phyloP scores from a whole-genome alignment of 371 early-diverging fungal genomes.

The Coemansia sp. region DNA sequence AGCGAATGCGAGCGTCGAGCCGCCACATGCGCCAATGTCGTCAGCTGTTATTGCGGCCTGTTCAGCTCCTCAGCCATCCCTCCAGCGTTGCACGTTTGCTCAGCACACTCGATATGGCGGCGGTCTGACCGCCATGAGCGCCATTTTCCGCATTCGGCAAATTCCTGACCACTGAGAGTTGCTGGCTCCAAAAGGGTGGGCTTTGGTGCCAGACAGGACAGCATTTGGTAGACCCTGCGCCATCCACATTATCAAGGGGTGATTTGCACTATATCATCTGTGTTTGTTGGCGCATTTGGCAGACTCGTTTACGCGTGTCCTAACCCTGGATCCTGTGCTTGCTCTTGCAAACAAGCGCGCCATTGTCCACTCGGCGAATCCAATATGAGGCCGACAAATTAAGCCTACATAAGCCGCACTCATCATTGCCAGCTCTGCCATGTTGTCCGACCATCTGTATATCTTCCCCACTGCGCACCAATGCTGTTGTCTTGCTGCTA shows the following conservation, averaged over 20 bases:
- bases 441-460: neutral
- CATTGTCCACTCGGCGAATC: slow-evolving; percentile 22
- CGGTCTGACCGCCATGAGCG: neutral
- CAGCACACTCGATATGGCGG: neutral
- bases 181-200: neutral
- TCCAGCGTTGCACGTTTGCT: neutral
- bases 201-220: neutral
- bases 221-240: slow-evolving; percentile 13
- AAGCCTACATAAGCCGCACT: slow-evolving; percentile 19
- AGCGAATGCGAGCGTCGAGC: neutral
- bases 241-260: slow-evolving; percentile 8
- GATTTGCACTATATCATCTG: slow-evolving; percentile 13
- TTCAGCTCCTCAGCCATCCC: neutral
- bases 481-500: neutral
- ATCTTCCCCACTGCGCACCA: too few relatives aligned
- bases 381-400: slow-evolving; percentile 14
- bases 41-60: neutral
- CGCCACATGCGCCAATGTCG: neutral
- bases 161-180: slow-evolving; percentile 5
- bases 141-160: neutral
- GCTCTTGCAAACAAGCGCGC: neutral
- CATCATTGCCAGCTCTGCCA: neutral
- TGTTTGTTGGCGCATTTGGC: slow-evolving; percentile 6
- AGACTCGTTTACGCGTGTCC: neutral
- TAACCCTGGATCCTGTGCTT: slow-evolving; percentile 1